A percentile compares a stretch with the other conserved stretches of the same genome.
Evolutionary conservation across 2,329 filamentous ascomycete species (phyloP).

Genomic region (Alternaria dauci): DNA sequence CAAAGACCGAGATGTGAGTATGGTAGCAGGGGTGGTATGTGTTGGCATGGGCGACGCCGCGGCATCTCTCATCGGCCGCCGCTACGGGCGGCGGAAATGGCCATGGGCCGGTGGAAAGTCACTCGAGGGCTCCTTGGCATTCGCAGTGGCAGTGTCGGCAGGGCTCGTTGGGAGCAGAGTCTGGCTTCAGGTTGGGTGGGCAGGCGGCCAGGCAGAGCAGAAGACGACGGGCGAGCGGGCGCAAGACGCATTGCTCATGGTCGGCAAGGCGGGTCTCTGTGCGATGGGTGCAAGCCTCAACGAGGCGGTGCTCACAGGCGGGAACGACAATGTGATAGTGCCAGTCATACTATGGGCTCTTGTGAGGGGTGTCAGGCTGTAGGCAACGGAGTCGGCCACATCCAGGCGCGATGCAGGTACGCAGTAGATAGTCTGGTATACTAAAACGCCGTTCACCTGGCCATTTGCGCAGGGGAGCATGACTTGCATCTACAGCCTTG

Average conservation of each 20-base stretch:
- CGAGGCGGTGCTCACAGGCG: constrained; percentile 93
- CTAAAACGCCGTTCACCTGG: constrained; percentile 1
- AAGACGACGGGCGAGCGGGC: constrained; percentile 55
- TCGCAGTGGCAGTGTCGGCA: constrained; percentile 77
- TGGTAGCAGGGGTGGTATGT: constrained; percentile 92
- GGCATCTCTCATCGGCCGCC: constrained; percentile 85
- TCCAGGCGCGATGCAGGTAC: constrained; percentile 20
- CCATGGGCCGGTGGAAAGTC: constrained; percentile 97
- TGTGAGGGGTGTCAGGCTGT: constrained; percentile 74
- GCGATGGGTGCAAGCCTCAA: constrained; percentile 83
- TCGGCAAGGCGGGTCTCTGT: constrained; percentile 72
- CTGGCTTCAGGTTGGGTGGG: constrained; percentile 83
- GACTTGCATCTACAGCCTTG: not conserved
- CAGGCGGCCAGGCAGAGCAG: constrained; percentile 27
- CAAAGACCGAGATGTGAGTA: constrained; percentile 74
- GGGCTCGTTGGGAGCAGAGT: constrained; percentile 74
- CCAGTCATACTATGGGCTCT: constrained; percentile 92
- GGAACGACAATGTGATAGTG: constrained; percentile 98
- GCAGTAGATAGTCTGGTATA: not conserved
- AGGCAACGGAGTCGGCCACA: constrained; percentile 8
- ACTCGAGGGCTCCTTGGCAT: constrained; percentile 84
- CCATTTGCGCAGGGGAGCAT: constrained; percentile 1
- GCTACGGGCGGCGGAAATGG: constrained; percentile 90
- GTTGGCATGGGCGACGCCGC: constrained; percentile 96
- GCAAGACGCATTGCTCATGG: constrained; percentile 39